Evolutionary conservation across 192 early-diverging fungal genomes (phyloP), one percentile per base, ranked within the genome.

Genomic region (Allomyces javanicus): DNA sequence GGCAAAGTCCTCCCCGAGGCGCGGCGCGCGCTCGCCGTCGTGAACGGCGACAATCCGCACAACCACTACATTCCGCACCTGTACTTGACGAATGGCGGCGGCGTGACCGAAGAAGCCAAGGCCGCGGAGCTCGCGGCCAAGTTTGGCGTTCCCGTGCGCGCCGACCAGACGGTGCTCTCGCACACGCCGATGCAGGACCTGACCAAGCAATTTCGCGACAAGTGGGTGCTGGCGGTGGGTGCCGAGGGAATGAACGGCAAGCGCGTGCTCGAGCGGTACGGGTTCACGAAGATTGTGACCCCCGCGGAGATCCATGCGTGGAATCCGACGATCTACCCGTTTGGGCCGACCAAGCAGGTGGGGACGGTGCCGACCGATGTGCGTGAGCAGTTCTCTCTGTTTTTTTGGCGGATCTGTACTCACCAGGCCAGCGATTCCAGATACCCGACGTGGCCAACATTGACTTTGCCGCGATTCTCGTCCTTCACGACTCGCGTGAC

Each of bases 51-150:
- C 65, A 80, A 83, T 68, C 10, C 64, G 10, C 64, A 68, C 22
- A 67, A 72, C 23, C 76, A 71, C 72, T 73, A 75, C 62, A 78
- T 90, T 25, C 88, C 87, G 21, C 90, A 82, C 73, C 79, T 91
- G 23, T 76, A 92, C 19, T 68, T 96, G 65, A 93, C 93, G 9
- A 96, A 96, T 66, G 91, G 93, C 22, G 91, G 92, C 44, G 92
- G 92, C 21, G 76, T 89, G 23, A 78, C 79, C 0, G 92, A 94
- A 73, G 74, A 75, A 2, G 69, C 71, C 61, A 93, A 91, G 69
- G 89, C 91, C 0, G 68, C 70, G 1, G 82, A 89, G 64, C 78
- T 96, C 25, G 80, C 76, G 33, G 25, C 72, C 62, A 74, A 74
- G 45, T 67, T 90, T 14, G 83, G 74, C 26, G 64, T 85, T 17